Conservation (phyloP, 139 green algal genomes). For the Dunaliella sp. region DNA sequence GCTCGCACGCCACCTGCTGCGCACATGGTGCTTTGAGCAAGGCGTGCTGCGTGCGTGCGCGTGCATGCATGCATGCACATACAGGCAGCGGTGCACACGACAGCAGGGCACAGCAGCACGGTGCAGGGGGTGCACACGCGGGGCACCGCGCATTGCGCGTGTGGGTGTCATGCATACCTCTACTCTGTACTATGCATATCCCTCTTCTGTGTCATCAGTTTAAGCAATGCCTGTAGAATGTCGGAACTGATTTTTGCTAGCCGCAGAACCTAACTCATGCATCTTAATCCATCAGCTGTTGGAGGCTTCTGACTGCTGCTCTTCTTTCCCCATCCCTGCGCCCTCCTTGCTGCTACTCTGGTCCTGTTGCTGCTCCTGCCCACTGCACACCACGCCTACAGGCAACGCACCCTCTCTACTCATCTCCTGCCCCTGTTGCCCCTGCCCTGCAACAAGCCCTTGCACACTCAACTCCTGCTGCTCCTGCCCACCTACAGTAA, state of each 20-base stretch:
- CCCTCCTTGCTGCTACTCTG: too few relatives aligned
- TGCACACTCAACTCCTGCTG: not conserved
- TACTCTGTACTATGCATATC: not conserved
- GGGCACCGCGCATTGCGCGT: not conserved
- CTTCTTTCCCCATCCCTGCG: too few relatives aligned
- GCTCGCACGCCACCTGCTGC: not conserved
- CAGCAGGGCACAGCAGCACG: too few relatives aligned
- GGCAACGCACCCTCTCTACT: not conserved
- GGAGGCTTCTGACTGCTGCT: not conserved
- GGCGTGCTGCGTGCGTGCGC: not conserved
- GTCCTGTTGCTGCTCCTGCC: too few relatives aligned
- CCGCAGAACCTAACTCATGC: not conserved
- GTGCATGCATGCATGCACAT: not conserved
- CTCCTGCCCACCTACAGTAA: not conserved
- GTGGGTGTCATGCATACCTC: not conserved
- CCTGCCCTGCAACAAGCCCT: too few relatives aligned
- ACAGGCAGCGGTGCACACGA: not conserved
- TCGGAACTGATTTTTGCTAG: not conserved
- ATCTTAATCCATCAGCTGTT: not conserved
- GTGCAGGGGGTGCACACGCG: too few relatives aligned
- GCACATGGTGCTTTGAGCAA: not conserved
- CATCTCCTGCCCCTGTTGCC: not conserved
- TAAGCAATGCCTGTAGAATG: too few relatives aligned
- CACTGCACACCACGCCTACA: not conserved
- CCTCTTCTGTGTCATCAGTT: too few relatives aligned